Percentiles rank a stretch among this genome's conserved stretches.
These are phyloP conservation scores for Penicillium sp. DNA, from an alignment of 2,329 filamentous ascomycete species.

Conservation along the genomic window DNA sequence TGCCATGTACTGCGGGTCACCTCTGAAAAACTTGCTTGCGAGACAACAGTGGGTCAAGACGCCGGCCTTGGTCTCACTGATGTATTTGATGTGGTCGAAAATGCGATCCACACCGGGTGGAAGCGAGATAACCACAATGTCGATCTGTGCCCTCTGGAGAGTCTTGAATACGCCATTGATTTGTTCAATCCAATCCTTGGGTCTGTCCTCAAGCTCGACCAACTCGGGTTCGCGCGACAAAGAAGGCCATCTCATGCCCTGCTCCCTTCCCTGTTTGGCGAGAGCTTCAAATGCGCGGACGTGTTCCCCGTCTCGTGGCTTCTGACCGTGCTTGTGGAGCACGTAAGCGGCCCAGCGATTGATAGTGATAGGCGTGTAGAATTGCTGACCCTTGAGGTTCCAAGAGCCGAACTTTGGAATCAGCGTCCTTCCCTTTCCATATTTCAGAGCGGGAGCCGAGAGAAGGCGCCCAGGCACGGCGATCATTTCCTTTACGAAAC, in stretches of 20 bases:
- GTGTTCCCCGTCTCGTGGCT: neutral
- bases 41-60: slow-evolving; percentile 65
- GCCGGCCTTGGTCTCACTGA: slow-evolving; percentile 62
- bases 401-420: slow-evolving; percentile 10
- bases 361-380: neutral
- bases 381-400: slow-evolving; percentile 16
- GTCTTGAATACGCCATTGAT: neutral
- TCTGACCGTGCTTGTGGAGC: neutral
- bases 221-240: no score
- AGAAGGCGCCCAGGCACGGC: slow-evolving; percentile 16
- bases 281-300: neutral
- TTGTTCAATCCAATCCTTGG: neutral
- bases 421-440: slow-evolving; percentile 1
- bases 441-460: slow-evolving; percentile 12
- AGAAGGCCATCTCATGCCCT: neutral
- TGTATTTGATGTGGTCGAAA: slow-evolving; percentile 65
- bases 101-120: slow-evolving; percentile 49
- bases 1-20: slow-evolving; percentile 54
- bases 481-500: slow-evolving; percentile 9
- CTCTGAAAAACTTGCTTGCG: slow-evolving; percentile 46
- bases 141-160: neutral
- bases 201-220: neutral
- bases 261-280: neutral
- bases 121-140: slow-evolving; percentile 43
- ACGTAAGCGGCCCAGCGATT: slow-evolving; percentile 6